Conservation (phyloP, 2,329 filamentous ascomycete genomes). For the Hymenoscyphus albidus region DNA sequence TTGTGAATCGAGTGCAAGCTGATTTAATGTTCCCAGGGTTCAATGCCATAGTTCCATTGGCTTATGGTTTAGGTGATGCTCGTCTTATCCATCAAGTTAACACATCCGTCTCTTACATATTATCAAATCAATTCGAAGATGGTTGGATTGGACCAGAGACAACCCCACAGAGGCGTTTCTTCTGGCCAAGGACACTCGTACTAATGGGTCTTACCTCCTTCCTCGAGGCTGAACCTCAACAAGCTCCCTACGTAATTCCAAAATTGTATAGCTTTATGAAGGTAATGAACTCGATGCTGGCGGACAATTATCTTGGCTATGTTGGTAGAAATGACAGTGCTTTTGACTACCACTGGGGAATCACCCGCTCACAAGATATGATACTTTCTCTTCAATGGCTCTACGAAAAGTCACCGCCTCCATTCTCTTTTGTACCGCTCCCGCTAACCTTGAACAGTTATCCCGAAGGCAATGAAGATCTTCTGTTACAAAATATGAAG, state of each 20-base stretch:
- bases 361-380: conserved; percentile 24
- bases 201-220: conserved; percentile 13
- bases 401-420: conserved; percentile 26
- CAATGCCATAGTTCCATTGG: conserved; percentile 54
- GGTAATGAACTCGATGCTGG: conserved; percentile 52
- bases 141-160: conserved; percentile 56
- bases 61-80: conserved; percentile 46
- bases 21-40: conserved; percentile 38
- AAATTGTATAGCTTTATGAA: conserved; percentile 39
- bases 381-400: conserved; percentile 39
- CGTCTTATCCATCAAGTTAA: conserved; percentile 48
- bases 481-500: conserved; percentile 34
- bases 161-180: conserved; percentile 32
- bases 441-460: conserved; percentile 12
- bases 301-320: conserved; percentile 49
- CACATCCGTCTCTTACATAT: conserved; percentile 43
- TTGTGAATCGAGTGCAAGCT: neutral
- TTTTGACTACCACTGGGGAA: conserved; percentile 35
- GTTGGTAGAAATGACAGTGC: conserved; percentile 41
- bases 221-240: conserved; percentile 43
- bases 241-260: conserved; percentile 2
- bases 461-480: conserved; percentile 23
- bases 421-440: neutral
- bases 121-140: conserved; percentile 48
- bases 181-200: conserved; percentile 14